phyloP scores from a whole-genome alignment of 1,284 basidiomycete species.

The Anthracocystis panici-leucophaei region DNA sequence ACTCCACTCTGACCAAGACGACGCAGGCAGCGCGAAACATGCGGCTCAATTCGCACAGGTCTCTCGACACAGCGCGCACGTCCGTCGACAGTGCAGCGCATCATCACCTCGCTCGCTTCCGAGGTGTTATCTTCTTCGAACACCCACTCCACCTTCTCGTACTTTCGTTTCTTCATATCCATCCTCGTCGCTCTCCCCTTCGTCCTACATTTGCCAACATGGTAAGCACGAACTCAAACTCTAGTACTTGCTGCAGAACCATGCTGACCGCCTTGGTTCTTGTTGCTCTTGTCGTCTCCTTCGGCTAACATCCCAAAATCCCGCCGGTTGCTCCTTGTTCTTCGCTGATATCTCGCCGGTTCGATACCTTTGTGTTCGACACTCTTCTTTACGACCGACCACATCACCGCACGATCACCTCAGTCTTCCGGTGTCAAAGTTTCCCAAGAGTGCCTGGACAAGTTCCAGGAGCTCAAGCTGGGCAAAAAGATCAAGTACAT shows the following conservation, averaged over 20 bases:
- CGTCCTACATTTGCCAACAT: background rate
- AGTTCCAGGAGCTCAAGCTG: constrained; percentile 83
- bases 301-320: too few species aligned
- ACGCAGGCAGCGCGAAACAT: constrained; percentile 1
- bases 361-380: background rate
- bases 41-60: background rate
- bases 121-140: constrained; percentile 3
- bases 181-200: constrained; percentile 3
- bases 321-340: too few species aligned
- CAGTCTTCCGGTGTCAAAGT: constrained; percentile 84
- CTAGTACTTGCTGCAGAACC: too few species aligned
- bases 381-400: background rate
- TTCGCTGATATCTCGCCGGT: background rate
- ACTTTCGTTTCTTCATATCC: constrained; percentile 5
- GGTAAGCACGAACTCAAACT: background rate
- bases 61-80: constrained; percentile 13
- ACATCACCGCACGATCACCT: background rate
- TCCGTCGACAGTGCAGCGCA: constrained; percentile 3
- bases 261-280: background rate
- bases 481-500: constrained; percentile 88
- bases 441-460: constrained; percentile 75
- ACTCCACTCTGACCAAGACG: constrained; percentile 8
- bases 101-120: constrained; percentile 1
- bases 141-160: background rate
- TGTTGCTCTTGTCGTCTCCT: background rate